Percentiles rank a stretch among this genome's conserved stretches.
Evolutionary conservation across 2,329 filamentous ascomycete genomes (phyloP).

Genomic region (Falciphora oryzae): DNA sequence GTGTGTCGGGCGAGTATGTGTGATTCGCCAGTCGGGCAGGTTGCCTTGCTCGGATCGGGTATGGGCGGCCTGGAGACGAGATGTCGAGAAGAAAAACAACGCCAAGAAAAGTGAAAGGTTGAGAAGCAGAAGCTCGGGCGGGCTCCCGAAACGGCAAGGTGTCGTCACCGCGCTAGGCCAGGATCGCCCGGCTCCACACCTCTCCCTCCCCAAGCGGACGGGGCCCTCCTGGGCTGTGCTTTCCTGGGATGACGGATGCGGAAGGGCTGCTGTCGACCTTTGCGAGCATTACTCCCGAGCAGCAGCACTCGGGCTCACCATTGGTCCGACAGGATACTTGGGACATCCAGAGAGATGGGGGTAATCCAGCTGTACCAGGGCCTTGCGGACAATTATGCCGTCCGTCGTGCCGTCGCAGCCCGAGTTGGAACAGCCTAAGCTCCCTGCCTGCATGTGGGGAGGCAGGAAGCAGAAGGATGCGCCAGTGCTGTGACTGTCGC

Average conservation of each 20-base stretch:
- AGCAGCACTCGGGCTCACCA: too few species aligned
- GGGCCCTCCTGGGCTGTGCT: not conserved
- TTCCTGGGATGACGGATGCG: not conserved
- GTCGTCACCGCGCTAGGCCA: not conserved
- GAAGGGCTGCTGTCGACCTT: not conserved
- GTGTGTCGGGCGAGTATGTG: not conserved
- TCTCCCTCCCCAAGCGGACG: not conserved
- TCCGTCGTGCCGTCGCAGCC: too few species aligned
- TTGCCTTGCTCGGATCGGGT: not conserved
- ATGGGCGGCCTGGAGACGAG: not conserved
- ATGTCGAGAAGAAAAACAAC: not conserved
- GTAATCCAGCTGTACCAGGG: not conserved
- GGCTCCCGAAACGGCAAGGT: not conserved
- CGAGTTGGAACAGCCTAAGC: not conserved
- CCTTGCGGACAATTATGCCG: not conserved
- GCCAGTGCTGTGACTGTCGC: not conserved
- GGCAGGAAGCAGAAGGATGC: too few species aligned
- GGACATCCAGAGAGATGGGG: not conserved
- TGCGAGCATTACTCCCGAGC: too few species aligned
- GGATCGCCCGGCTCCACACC: not conserved
- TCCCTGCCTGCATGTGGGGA: not conserved
- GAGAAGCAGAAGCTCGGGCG: not conserved
- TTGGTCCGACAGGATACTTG: not conserved
- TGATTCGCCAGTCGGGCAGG: not conserved
- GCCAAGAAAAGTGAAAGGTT: not conserved